These are phyloP conservation scores for Paramyrothecium sp. DNA, from an alignment of 2,329 filamentous ascomycete species.

Conservation along the genomic window DNA sequence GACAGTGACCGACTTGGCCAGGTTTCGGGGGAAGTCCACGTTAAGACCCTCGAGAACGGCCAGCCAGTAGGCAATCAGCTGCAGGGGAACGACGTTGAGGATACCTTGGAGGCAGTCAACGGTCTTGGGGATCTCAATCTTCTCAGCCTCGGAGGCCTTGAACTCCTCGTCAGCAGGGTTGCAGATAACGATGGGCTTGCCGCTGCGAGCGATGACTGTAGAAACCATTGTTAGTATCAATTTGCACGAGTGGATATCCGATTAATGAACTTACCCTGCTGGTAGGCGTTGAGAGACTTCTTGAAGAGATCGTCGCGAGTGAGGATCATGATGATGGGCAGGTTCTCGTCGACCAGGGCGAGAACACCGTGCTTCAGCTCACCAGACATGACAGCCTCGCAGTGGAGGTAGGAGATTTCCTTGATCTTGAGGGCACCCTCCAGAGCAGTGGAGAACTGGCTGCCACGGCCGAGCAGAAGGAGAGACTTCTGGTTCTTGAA, in stretches of 20 bases:
- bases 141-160: slow-evolving; percentile 82
- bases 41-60: slow-evolving; percentile 94
- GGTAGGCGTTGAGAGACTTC: slow-evolving; percentile 99
- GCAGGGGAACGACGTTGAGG: slow-evolving; percentile 94
- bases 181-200: slow-evolving; percentile 98
- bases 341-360: slow-evolving; percentile 94
- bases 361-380: slow-evolving; percentile 99
- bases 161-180: slow-evolving; percentile 90
- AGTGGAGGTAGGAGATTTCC: slow-evolving; percentile 99
- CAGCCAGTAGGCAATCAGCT: slow-evolving; percentile 98
- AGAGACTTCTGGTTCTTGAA: slow-evolving; percentile 98
- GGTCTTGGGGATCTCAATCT: slow-evolving; percentile 95
- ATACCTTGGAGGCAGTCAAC: slow-evolving; percentile 95
- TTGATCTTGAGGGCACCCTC: slow-evolving; percentile 99
- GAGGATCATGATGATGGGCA: slow-evolving; percentile 99
- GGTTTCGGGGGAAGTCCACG: slow-evolving; percentile 96
- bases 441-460: slow-evolving; percentile 94
- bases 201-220: slow-evolving; percentile 86
- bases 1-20: slow-evolving; percentile 98
- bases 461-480: slow-evolving; percentile 88
- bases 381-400: slow-evolving; percentile 99
- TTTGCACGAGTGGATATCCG: background rate
- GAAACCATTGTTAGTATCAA: slow-evolving; percentile 13
- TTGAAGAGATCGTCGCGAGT: slow-evolving; percentile 94
- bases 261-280: slow-evolving; percentile 67